Evolutionary conservation across 306 rosid genomes (phyloP).

Genomic region (Vigna unguiculata): DNA sequence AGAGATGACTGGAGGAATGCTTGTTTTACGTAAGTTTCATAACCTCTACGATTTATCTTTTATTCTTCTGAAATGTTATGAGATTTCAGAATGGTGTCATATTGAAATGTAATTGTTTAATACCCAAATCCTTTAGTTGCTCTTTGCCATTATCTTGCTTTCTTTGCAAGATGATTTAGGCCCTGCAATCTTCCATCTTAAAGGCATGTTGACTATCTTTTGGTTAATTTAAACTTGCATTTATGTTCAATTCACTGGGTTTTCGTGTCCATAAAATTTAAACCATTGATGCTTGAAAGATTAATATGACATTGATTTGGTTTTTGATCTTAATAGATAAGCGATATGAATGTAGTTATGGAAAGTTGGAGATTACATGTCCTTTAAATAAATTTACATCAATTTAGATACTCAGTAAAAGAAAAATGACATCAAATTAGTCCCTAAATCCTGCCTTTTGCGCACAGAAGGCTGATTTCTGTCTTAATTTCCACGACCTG

Average conservation of each 20-base stretch:
- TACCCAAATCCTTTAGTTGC: conserved; percentile 22
- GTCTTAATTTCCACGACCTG: not conserved
- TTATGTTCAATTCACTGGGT: conserved; percentile 7
- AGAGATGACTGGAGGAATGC: conserved; percentile 69
- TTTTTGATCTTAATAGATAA: conserved; percentile 6
- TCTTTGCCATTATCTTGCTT: conserved; percentile 20
- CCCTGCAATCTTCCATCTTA: conserved; percentile 1
- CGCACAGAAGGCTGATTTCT: not conserved
- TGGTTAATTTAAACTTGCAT: conserved; percentile 4
- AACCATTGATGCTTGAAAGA: conserved; percentile 17
- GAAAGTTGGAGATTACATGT: not conserved
- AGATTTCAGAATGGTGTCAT: conserved; percentile 32
- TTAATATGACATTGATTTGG: not conserved
- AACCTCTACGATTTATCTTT: conserved; percentile 5
- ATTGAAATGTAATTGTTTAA: conserved; percentile 18
- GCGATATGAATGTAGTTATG: conserved; percentile 10
- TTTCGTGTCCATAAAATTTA: not conserved
- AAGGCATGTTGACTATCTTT: conserved; percentile 37
- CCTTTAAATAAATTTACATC: not conserved
- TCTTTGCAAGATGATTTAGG: conserved; percentile 27
- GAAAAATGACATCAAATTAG: not conserved
- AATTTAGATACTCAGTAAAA: conserved; percentile 2
- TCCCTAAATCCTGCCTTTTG: not conserved
- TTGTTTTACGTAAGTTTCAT: conserved; percentile 80
- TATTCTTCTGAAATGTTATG: conserved; percentile 7